phyloP scores from a whole-genome alignment of 2,329 filamentous ascomycete species.

The Verticillium nubilum region DNA sequence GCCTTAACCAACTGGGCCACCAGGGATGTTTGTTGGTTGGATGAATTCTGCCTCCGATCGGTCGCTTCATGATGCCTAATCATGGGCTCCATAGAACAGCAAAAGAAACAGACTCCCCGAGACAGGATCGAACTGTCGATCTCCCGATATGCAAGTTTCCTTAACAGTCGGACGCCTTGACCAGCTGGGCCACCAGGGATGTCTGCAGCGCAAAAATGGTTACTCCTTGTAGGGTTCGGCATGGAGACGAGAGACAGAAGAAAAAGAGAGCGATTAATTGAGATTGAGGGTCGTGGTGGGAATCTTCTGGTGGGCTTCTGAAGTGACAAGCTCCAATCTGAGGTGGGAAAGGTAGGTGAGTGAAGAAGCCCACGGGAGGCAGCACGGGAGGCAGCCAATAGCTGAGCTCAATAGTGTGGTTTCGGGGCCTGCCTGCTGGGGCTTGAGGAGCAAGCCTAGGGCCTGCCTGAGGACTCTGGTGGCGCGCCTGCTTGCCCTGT shows the following conservation, averaged over 20 bases:
- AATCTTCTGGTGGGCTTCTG: neutral
- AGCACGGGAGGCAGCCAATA: neutral
- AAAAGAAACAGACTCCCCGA: neutral
- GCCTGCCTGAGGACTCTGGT: neutral
- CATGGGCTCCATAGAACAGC: neutral
- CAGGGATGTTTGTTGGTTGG: neutral
- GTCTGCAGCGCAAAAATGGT: neutral
- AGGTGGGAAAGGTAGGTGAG: neutral
- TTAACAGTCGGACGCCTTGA: conserved; percentile 1
- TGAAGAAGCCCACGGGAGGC: neutral
- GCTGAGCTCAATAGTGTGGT: neutral
- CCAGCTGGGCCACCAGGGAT: conserved; percentile 2
- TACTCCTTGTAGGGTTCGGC: neutral
- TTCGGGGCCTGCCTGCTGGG: neutral
- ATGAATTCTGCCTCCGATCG: neutral
- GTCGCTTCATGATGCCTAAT: neutral
- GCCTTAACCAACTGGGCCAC: conserved; percentile 1
- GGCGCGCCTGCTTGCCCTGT: too few species aligned
- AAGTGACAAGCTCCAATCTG: too few species aligned
- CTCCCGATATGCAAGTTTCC: neutral
- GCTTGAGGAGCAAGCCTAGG: too few species aligned
- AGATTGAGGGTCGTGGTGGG: neutral
- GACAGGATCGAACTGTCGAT: conserved; percentile 3
- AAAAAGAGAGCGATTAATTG: neutral
- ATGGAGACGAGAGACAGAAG: neutral